Conservation (phyloP, 108 stramenopile species). For the Schizochytrium sp. region DNA sequence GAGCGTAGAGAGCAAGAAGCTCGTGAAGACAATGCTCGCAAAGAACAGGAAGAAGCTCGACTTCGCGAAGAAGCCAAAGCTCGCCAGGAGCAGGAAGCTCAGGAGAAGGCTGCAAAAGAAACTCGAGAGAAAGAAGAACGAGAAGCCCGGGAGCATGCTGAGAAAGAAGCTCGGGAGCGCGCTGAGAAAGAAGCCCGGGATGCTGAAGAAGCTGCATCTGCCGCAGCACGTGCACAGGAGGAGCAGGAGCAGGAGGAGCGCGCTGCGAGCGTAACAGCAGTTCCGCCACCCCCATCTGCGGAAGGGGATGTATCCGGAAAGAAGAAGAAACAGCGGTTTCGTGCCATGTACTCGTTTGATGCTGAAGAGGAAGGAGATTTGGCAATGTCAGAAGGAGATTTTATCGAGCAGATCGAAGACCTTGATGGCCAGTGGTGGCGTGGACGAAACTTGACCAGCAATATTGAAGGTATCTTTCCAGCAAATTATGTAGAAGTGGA, state of each 20-base stretch:
- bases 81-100: not conserved
- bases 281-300: not conserved
- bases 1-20: not conserved
- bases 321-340: not conserved
- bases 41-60: not conserved
- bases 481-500: slow-evolving; percentile 4
- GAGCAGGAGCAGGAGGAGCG: not conserved
- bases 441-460: not conserved
- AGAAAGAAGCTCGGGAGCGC: not conserved
- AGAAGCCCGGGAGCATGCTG: not conserved
- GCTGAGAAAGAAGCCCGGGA: not conserved
- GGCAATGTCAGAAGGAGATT: not conserved
- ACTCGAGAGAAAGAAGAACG: not conserved
- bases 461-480: slow-evolving; percentile 15
- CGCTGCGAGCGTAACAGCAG: not conserved
- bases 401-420: slow-evolving; percentile 17
- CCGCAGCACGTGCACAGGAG: not conserved
- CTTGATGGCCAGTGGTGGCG: slow-evolving; percentile 50
- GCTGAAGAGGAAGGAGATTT: slow-evolving; percentile 41
- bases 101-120: not conserved
- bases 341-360: slow-evolving; percentile 1
- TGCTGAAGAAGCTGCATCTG: not conserved
- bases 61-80: not conserved
- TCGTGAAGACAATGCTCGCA: not conserved
- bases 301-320: not conserved